Evolutionary conservation across 2,329 filamentous ascomycete genomes (phyloP).

Genomic region (Graphilbum ipis-grandicollis): DNA sequence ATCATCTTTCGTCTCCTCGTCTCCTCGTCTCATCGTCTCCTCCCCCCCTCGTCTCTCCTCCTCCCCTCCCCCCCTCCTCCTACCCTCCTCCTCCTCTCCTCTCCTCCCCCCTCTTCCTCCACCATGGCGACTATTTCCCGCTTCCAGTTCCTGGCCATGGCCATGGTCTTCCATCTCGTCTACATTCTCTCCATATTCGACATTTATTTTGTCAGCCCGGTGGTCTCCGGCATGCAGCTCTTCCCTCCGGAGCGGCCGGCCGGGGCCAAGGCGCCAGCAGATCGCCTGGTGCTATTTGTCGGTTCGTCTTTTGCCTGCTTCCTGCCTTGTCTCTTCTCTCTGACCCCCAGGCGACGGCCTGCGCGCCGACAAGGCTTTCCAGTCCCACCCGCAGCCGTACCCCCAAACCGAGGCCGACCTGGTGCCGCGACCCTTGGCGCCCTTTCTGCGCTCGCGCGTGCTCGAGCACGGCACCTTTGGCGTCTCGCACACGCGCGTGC

Average conservation of each 20-base stretch:
- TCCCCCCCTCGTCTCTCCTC: too few species aligned
- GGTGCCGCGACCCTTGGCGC: conserved; percentile 66
- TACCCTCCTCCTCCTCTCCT: background rate
- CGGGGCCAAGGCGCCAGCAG: conserved; percentile 55
- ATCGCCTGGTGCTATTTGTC: conserved; percentile 83
- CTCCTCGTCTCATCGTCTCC: too few species aligned
- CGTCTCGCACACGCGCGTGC: conserved; percentile 90
- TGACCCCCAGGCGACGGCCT: conserved; percentile 59
- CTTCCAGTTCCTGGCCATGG: conserved; percentile 71
- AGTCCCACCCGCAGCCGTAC: conserved; percentile 79
- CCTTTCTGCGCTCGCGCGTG: conserved; percentile 78
- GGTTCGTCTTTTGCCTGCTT: conserved; percentile 33
- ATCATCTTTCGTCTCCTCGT: too few species aligned
- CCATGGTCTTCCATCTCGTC: conserved; percentile 79
- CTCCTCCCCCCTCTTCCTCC: background rate
- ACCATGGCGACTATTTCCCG: conserved; percentile 42
- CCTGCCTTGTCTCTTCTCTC: background rate
- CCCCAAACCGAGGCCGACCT: conserved; percentile 46
- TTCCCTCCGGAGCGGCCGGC: conserved; percentile 49
- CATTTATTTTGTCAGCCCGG: conserved; percentile 95
- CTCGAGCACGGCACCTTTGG: conserved; percentile 88
- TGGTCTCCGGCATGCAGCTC: conserved; percentile 86
- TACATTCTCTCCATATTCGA: conserved; percentile 96
- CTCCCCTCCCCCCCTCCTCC: too few species aligned
- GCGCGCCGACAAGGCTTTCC: conserved; percentile 94